Evolutionary conservation across 148 eudicot genomes (phyloP), one percentile per base, ranked within the genome.

Genomic region (Spergularia bocconei): DNA sequence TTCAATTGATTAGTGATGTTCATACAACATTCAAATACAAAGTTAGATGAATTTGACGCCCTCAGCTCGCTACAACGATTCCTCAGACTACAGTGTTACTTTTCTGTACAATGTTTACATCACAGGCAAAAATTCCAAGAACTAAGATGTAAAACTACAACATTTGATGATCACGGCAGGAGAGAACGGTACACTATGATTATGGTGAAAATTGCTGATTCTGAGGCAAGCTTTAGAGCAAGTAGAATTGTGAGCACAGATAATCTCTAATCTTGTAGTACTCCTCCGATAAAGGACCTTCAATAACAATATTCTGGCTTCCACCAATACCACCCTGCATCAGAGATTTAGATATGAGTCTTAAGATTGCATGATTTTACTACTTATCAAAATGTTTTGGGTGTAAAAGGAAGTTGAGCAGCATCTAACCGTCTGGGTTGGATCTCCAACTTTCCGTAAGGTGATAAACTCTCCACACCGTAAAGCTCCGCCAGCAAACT

Each of bases 391-490:
- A 6, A 19, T 67, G 60, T 39, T 58, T 41, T 17, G 74, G 20
- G 8, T 10, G 55, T 50, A 19, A 55, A 61, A 59, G 55, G 47
- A 71, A 2, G 23, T 52, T 16, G 69, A 56, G 17, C 13, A 67
- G 20, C 36, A 67, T 29, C 82, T 75, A 51, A 90, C 98, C 93
- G 91, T 94, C 78, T 94, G 98, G 78, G 74, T 87, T 3, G 97
- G 85, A 78, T 90, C 97, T 65, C 90, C 97, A 61, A 94, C 93
- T 82, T 94, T 94, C 11, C 98, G 86, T 72, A 94, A 60, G 9
- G 97, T 94, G 77, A 91, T 88, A 70, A 77, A 84, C 83, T 91
- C 98, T 77, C 97, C 98, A 79, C 98, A 94, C 53, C 97, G 83
- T 78, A 94, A 80, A 70, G 91, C 97, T 69, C 98, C 98, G 20